Conservation (phyloP, 2,329 filamentous ascomycete genomes). For the Arthrobotrys iridis region DNA sequence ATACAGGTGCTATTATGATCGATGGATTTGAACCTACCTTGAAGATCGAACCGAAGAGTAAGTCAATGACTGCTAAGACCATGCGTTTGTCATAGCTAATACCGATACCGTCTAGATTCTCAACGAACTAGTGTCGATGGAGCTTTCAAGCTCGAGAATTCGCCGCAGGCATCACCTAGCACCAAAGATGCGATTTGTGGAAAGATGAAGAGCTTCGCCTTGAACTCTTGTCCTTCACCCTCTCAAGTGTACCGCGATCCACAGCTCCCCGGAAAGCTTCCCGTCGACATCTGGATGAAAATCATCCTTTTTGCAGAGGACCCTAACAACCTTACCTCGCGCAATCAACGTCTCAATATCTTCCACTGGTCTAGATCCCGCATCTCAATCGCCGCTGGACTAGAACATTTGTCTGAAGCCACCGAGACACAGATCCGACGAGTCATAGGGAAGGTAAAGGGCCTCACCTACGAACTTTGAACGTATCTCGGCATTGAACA, state of each 20-base stretch:
- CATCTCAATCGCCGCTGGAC: conserved; percentile 23
- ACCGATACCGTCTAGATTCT: conserved; percentile 5
- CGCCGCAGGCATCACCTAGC: neutral
- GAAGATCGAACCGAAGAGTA: conserved; percentile 30
- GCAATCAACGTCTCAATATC: conserved; percentile 46
- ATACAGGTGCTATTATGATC: conserved; percentile 23
- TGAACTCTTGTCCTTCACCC: neutral
- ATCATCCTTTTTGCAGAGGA: conserved; percentile 48
- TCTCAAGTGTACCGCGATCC: neutral
- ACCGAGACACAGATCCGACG: conserved; percentile 35
- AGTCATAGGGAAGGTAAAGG: conserved; percentile 51
- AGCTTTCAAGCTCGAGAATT: conserved; percentile 13
- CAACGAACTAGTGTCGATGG: conserved; percentile 25
- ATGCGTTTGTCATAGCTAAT: neutral
- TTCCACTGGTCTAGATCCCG: conserved; percentile 47
- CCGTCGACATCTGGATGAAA: conserved; percentile 40
- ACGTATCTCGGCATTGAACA: neutral
- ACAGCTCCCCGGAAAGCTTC: conserved; percentile 33
- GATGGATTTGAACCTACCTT: conserved; percentile 30
- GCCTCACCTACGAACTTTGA: conserved; percentile 53
- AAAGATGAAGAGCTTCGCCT: neutral
- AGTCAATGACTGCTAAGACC: neutral
- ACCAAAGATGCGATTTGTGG: conserved; percentile 5
- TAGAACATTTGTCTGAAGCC: conserved; percentile 40
- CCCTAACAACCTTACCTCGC: conserved; percentile 18